Evolutionary conservation across 306 rosid genomes (phyloP).

Genomic region (Dicorynia guianensis): DNA sequence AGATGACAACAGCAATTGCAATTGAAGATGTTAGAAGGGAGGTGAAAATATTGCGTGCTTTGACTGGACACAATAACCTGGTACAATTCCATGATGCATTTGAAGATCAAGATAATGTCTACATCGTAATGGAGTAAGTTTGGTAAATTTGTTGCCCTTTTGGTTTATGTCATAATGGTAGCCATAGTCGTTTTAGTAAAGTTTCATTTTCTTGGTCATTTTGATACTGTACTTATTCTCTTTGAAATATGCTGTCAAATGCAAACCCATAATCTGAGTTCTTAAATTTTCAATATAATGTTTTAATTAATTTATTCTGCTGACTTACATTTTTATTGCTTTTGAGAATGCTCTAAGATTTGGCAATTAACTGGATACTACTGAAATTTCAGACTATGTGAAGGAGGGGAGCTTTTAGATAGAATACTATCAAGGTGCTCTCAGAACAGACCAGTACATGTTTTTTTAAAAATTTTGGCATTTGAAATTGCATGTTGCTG

Average conservation of each 20-base stretch:
- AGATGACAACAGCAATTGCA: constrained; percentile 76
- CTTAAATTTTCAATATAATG: neutral
- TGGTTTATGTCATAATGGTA: neutral
- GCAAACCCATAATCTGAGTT: neutral
- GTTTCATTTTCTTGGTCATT: neutral
- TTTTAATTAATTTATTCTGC: neutral
- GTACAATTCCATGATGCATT: constrained; percentile 73
- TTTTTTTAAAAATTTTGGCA: neutral
- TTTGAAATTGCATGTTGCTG: constrained; percentile 22
- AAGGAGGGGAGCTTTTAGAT: constrained; percentile 84
- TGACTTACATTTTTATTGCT: neutral
- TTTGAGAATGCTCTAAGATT: neutral
- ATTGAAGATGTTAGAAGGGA: constrained; percentile 77
- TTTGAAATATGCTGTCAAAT: neutral
- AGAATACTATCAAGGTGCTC: constrained; percentile 74
- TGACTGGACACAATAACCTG: constrained; percentile 70
- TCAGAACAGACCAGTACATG: neutral
- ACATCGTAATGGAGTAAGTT: constrained; percentile 82
- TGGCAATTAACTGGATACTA: neutral
- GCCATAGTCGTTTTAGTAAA: neutral
- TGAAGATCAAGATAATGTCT: constrained; percentile 80
- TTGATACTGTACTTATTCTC: neutral
- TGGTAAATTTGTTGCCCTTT: constrained; percentile 32
- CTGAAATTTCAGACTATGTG: constrained; percentile 68
- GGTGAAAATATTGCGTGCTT: constrained; percentile 71